Conservation (phyloP, 1,284 basidiomycete genomes). For the Ustilago curta region DNA sequence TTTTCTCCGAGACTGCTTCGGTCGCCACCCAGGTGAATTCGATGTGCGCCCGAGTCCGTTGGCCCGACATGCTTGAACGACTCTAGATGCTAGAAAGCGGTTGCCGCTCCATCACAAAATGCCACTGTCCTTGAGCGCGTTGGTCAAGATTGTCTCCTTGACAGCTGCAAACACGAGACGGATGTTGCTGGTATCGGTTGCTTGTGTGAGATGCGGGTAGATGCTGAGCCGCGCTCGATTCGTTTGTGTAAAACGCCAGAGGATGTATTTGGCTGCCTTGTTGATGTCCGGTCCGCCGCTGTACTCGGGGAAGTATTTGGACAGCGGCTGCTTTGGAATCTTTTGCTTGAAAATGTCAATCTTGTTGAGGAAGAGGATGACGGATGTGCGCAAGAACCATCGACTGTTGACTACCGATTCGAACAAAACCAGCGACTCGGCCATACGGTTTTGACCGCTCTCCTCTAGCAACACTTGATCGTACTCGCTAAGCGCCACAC, state of each 20-base stretch:
- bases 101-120: conserved; percentile 29
- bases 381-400: conserved; percentile 93
- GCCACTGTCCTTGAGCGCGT: conserved; percentile 56
- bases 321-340: conserved; percentile 79
- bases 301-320: conserved; percentile 93
- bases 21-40: neutral
- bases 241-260: conserved; percentile 96
- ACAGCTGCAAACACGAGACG: conserved; percentile 94
- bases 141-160: conserved; percentile 76
- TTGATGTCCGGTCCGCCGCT: conserved; percentile 90
- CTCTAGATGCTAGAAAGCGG: neutral
- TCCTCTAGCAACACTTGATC: conserved; percentile 64
- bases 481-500: conserved; percentile 68
- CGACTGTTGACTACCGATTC: conserved; percentile 88
- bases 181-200: conserved; percentile 76
- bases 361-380: conserved; percentile 86
- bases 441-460: conserved; percentile 84
- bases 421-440: conserved; percentile 90
- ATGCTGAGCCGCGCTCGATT: conserved; percentile 75
- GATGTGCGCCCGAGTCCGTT: neutral
- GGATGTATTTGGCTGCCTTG: conserved; percentile 96
- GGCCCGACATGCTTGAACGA: neutral
- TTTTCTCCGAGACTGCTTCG: no score
- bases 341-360: conserved; percentile 96
- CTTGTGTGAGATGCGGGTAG: conserved; percentile 73